These are phyloP conservation scores for Cladosporium velox DNA, from an alignment of 2,329 filamentous ascomycete species.

Conservation along the genomic window DNA sequence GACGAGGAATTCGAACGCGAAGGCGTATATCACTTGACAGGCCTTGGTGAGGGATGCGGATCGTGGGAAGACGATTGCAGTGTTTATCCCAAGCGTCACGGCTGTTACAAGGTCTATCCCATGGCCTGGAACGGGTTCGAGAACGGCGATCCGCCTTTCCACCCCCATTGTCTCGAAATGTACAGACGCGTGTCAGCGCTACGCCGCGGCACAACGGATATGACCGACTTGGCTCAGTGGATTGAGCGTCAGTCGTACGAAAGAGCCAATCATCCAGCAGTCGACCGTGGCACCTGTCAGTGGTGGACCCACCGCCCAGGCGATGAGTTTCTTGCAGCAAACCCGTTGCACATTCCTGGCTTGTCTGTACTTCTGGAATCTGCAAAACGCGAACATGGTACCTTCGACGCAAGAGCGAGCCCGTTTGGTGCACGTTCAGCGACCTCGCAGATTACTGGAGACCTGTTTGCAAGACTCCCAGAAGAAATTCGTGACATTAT, in stretches of 20 bases:
- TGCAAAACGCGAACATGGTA: neutral
- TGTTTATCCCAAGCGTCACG: conserved; percentile 20
- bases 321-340: neutral
- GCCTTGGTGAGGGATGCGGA: conserved; percentile 12
- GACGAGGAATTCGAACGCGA: conserved; percentile 22
- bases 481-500: conserved; percentile 10
- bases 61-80: neutral
- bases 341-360: neutral
- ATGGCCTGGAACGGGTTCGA: neutral
- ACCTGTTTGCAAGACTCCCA: neutral
- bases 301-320: conserved; percentile 17
- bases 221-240: conserved; percentile 20
- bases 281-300: neutral
- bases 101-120: neutral
- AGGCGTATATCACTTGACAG: conserved; percentile 14
- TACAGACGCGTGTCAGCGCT: conserved; percentile 18
- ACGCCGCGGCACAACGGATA: conserved; percentile 1
- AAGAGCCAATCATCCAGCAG: neutral
- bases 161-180: conserved; percentile 25
- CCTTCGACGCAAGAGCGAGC: neutral
- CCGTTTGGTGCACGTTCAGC: neutral
- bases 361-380: neutral
- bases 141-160: conserved; percentile 22
- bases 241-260: neutral
- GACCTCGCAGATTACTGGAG: neutral